A percentile compares a stretch with the other conserved stretches of the same genome.
Evolutionary conservation across 2,329 filamentous ascomycete genomes (phyloP).

Genomic region (Didymosphaeria variabile): DNA sequence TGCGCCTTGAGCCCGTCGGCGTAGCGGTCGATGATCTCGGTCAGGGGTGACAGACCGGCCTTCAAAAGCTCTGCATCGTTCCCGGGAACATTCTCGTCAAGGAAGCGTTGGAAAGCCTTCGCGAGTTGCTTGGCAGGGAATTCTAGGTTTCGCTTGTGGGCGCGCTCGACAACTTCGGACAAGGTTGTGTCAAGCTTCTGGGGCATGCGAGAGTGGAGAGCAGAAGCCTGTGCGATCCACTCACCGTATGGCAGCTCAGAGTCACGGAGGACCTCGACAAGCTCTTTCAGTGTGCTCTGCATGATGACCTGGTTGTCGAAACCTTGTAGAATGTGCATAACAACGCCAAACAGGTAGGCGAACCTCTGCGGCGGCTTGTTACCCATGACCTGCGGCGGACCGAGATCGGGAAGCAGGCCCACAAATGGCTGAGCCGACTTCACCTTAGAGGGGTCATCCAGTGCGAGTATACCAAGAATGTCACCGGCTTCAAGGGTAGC

Average conservation of each 20-base stretch:
- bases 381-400: conserved; percentile 85
- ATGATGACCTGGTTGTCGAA: conserved; percentile 99
- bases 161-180: conserved; percentile 84
- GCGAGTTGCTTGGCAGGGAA: conserved; percentile 90
- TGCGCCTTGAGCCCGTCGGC: conserved; percentile 87
- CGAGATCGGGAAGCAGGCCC: conserved; percentile 86
- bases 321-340: conserved; percentile 87
- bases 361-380: conserved; percentile 93
- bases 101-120: conserved; percentile 86
- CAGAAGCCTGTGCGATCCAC: conserved; percentile 95
- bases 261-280: conserved; percentile 89
- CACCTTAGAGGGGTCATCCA: conserved; percentile 94
- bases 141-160: conserved; percentile 78
- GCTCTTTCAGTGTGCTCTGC: conserved; percentile 82
- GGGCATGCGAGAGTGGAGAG: conserved; percentile 96
- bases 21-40: conserved; percentile 81
- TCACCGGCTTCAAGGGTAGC: conserved; percentile 98
- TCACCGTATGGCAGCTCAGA: conserved; percentile 94
- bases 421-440: conserved; percentile 96
- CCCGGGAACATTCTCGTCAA: conserved; percentile 82
- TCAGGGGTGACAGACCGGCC: conserved; percentile 76
- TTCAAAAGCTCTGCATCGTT: conserved; percentile 78
- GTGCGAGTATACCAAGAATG: conserved; percentile 94
- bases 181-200: conserved; percentile 87
- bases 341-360: conserved; percentile 75